Evolutionary conservation across 2,329 filamentous ascomycete species (phyloP).

Genomic region (Curvularia lunata): DNA sequence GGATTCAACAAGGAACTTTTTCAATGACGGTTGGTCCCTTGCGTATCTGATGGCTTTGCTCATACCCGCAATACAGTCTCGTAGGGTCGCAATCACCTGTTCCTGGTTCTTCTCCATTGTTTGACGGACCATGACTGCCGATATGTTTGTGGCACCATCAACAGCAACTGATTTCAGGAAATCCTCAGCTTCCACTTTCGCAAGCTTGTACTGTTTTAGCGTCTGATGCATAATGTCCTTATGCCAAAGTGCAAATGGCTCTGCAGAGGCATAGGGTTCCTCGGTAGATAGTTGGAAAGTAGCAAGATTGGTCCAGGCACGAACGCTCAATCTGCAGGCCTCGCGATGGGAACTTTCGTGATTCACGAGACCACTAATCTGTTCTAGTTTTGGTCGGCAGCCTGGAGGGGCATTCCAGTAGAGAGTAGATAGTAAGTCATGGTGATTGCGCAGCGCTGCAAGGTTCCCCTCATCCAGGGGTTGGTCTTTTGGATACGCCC

Average conservation of each 20-base stretch:
- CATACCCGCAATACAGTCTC: slow-evolving; percentile 60
- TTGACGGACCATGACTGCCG: slow-evolving; percentile 56
- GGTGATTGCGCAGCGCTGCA: slow-evolving; percentile 65
- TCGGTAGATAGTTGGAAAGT: slow-evolving; percentile 63
- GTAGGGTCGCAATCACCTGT: slow-evolving; percentile 62
- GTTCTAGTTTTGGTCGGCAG: slow-evolving; percentile 59
- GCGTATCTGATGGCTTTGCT: slow-evolving; percentile 55
- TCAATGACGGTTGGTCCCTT: slow-evolving; percentile 50
- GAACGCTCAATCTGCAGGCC: slow-evolving; percentile 64
- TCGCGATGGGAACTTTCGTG: slow-evolving; percentile 64
- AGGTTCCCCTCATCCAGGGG: slow-evolving; percentile 60
- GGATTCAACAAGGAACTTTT: slow-evolving; percentile 52
- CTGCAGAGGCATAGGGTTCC: slow-evolving; percentile 54
- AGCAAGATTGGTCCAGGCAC: slow-evolving; percentile 63
- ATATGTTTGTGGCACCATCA: slow-evolving; percentile 49
- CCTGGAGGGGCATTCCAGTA: slow-evolving; percentile 63
- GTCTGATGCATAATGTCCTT: slow-evolving; percentile 60
- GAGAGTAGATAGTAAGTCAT: slow-evolving; percentile 65
- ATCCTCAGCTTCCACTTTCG: slow-evolving; percentile 64
- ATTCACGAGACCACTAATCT: slow-evolving; percentile 62
- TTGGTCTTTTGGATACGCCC: slow-evolving; percentile 65
- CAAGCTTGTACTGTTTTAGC: slow-evolving; percentile 61
- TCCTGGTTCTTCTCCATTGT: slow-evolving; percentile 64
- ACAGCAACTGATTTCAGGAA: slow-evolving; percentile 52
- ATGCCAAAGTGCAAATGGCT: slow-evolving; percentile 62